Percentiles rank a stretch among this genome's conserved stretches.
Conservation (phyloP, 2,329 filamentous ascomycete genomes). For the Hymenoscyphus albidus region DNA sequence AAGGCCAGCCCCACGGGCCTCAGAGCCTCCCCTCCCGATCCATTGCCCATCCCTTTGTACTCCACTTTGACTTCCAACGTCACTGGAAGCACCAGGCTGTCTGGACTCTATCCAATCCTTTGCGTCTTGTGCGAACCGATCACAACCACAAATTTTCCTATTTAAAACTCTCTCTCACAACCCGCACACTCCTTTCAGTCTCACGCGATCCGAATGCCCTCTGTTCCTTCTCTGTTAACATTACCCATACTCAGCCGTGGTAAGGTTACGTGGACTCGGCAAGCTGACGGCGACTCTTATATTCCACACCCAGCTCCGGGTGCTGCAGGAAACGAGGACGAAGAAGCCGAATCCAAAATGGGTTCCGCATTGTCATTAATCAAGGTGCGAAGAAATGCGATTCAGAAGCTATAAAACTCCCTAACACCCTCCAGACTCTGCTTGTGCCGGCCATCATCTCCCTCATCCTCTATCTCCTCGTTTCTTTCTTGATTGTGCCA, state of each 20-base stretch:
- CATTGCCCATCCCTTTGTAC: background rate
- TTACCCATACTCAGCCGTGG: background rate
- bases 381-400: conserved; percentile 24
- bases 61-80: background rate
- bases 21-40: too few species aligned
- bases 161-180: background rate
- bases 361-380: conserved; percentile 30
- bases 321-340: conserved; percentile 31
- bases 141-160: background rate
- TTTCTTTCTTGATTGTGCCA: conserved; percentile 63
- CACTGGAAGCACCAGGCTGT: background rate
- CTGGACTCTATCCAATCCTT: background rate
- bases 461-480: conserved; percentile 61
- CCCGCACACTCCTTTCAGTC: background rate
- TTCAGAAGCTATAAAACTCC: background rate
- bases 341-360: conserved; percentile 24
- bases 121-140: background rate
- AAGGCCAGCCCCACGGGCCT: too few species aligned
- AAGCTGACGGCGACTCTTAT: conserved; percentile 23
- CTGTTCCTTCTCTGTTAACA: conserved; percentile 13
- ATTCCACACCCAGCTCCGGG: conserved; percentile 33
- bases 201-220: conserved; percentile 6
- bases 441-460: conserved; percentile 68
- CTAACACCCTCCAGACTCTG: conserved; percentile 52
- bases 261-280: conserved; percentile 9